Evolutionary conservation across 1,284 basidiomycete species (phyloP).

Genomic region (Vanrija humicola): DNA sequence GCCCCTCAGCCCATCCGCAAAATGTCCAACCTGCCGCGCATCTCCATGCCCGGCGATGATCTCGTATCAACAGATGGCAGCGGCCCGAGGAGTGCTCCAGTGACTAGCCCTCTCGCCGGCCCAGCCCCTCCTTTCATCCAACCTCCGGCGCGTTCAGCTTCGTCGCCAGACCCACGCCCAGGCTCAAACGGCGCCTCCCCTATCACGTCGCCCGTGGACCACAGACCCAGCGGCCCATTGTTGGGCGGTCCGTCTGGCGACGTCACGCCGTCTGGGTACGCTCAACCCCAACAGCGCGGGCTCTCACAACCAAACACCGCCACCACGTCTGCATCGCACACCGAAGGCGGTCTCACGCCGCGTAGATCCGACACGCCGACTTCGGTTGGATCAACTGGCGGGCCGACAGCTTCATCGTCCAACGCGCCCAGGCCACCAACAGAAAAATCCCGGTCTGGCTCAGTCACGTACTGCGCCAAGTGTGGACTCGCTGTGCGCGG

Average conservation of each 20-base stretch:
- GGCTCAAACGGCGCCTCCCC: constrained; percentile 20
- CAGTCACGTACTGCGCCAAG: constrained; percentile 41
- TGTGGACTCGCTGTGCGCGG: constrained; percentile 55
- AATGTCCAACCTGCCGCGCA: constrained; percentile 21
- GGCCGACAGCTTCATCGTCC: neutral
- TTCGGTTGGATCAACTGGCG: neutral
- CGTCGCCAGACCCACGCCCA: constrained; percentile 35
- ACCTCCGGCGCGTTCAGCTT: constrained; percentile 33
- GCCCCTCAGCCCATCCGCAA: constrained; percentile 6
- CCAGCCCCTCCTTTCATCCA: constrained; percentile 3
- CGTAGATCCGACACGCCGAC: constrained; percentile 16
- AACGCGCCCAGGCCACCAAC: neutral
- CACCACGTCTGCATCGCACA: constrained; percentile 3
- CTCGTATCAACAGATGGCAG: constrained; percentile 2
- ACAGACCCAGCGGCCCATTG: constrained; percentile 7
- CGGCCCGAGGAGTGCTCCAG: constrained; percentile 30
- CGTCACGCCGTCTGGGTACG: neutral
- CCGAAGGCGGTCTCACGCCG: constrained; percentile 12
- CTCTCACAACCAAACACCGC: neutral
- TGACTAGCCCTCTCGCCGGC: constrained; percentile 6
- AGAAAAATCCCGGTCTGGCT: constrained; percentile 16
- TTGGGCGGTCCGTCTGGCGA: neutral
- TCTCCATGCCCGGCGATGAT: constrained; percentile 17
- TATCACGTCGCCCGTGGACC: constrained; percentile 21
- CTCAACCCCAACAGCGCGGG: neutral